Evolutionary conservation across 768 basidiomycete species (phyloP), one percentile per base, ranked within the genome.

Genomic region (Rhizopogon roseolus): DNA sequence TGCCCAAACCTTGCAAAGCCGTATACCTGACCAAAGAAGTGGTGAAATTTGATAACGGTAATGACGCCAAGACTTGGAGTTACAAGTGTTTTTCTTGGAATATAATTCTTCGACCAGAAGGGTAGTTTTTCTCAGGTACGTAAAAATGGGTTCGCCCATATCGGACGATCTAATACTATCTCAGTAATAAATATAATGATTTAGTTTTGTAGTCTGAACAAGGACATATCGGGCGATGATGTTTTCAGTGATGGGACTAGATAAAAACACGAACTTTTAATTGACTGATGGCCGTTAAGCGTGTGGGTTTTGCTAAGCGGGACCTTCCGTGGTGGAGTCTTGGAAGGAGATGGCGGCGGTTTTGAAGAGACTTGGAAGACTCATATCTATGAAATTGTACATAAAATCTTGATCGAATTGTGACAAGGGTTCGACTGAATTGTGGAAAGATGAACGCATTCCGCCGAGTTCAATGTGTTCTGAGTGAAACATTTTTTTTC

Each of bases 291-390:
- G n/a, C n/a, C 55, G 27, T 14, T 16, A 42, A 69, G 66, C 19
- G 61, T 69, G 27, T 70, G 69, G 68, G 64, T 63, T 9, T 60
- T 65, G 11, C 45, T 63, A 56, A 62, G 62, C 34, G 66, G 69
- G 13, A 29, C 53, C 0, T 70, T 66, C 68, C 1, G 37, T 70
- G 17, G 63, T 61, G 62, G 67, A 70, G 54, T 70, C 67, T 4
- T 49, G 60, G 27, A 29, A 10, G n/a, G 65, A 70, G 55, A 65
- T 70, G 16, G 22, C 27, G 8, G 4, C 49, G n/a, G 66, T 69
- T 32, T 16, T 55, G 39, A 48, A 32, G 51, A 50, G 25, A 13
- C 46, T 48, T 16, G 45, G 45, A 34, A 8, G 19, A 5, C 22
- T 48, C 6, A 19, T 2, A 11, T n/a, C 41, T n/a, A 11, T 29